These are phyloP conservation scores for Saccharum hybrid DNA, from an alignment of 202 grass and related monocot species.

Conservation along the genomic window DNA sequence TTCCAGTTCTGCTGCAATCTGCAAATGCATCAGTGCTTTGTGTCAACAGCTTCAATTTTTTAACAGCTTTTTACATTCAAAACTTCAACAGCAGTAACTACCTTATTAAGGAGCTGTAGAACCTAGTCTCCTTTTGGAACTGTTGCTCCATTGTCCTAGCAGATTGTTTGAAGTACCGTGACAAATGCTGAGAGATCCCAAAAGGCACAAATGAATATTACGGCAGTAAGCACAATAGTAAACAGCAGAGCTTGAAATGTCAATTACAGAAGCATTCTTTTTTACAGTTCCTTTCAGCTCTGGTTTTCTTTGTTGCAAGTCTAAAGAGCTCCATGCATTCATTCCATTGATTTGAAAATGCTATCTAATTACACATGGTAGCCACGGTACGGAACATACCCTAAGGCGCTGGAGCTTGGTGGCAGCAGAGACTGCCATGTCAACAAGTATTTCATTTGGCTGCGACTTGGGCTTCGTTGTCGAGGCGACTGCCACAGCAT, in stretches of 20 bases:
- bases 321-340: neutral
- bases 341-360: conserved; percentile 5
- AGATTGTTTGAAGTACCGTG: conserved; percentile 85
- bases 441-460: conserved; percentile 70
- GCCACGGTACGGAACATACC: conserved; percentile 42
- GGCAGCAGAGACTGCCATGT: conserved; percentile 86
- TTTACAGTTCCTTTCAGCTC: conserved; percentile 10
- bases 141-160: conserved; percentile 86
- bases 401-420: conserved; percentile 87
- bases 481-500: conserved; percentile 67
- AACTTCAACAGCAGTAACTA: conserved; percentile 35
- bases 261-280: conserved; percentile 18
- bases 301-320: neutral
- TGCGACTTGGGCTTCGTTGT: conserved; percentile 79
- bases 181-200: conserved; percentile 65
- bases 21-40: conserved; percentile 25
- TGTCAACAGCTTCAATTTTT: neutral
- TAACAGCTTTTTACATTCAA: conserved; percentile 15
- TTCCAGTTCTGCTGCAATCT: conserved; percentile 98
- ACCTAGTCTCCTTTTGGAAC: conserved; percentile 79
- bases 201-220: conserved; percentile 32
- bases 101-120: conserved; percentile 92
- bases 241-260: conserved; percentile 5
- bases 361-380: conserved; percentile 3
- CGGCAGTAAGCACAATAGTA: conserved; percentile 28